Evolutionary conservation across 2,329 filamentous ascomycete genomes (phyloP), one percentile per base, ranked within the genome.

Genomic region (Colletotrichum godetiae): DNA sequence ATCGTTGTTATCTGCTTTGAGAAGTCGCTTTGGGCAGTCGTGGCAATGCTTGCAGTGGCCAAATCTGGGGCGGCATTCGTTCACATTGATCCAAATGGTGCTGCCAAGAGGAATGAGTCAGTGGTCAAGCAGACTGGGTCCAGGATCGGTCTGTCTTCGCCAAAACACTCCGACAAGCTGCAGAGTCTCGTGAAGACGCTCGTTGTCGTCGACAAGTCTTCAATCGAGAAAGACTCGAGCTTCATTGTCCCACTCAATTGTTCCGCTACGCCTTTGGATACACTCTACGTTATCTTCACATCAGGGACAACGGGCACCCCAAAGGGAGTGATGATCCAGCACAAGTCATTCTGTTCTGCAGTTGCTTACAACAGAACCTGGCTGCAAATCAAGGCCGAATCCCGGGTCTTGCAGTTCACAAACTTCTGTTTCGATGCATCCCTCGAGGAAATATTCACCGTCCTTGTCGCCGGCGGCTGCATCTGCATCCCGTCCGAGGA

Each of bases 391-490:
- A 52, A 31, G 5, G 19, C 55, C 5, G 33, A 52, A 4, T 66
- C 72, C 0, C 60, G 72, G 2, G 64, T 69, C 3, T 53, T 75
- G 0, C 87, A 89, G 73, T 88, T 88, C 66, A 88, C 87, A 1
- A 84, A 85, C 5, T 89, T 87, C 74, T 87, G 86, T 2, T 89
- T 89, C 31, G 88, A 91, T 55, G 83, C 86, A 2, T 86, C 85
- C 11, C 80, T 91, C 0, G 78, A 86, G 0, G 89, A 91, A 72
- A 86, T 88, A 0, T 81, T 90, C 19, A 84, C 86, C 0, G 85
- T 88, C 0, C 80, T 92, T 5, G 82, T 88, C 5, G 81, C 85
- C 31, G 91, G 91, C 27, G 80, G 78, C 0, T 81, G 80, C 57
- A 75, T 82, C 4, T 81, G 80, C 33, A 75, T 82, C 19, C 82